These are phyloP conservation scores for Przewalskia tangutica DNA, from an alignment of 257 asterid genomes.

Conservation along the genomic window DNA sequence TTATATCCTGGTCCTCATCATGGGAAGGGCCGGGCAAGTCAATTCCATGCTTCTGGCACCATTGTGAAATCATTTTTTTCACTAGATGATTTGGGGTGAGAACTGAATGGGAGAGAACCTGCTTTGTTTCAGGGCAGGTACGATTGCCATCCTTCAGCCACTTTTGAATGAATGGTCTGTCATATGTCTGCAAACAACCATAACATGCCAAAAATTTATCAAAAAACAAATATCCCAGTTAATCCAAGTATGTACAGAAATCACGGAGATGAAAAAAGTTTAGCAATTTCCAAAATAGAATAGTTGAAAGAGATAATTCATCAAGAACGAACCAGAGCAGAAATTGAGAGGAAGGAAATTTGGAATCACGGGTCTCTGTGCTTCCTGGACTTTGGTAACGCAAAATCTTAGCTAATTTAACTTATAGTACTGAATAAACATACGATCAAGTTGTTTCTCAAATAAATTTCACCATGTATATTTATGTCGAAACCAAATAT, in stretches of 20 bases:
- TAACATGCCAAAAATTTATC: background rate
- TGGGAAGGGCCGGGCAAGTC: constrained; percentile 9
- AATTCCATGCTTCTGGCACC: constrained; percentile 22
- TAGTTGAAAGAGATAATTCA: background rate
- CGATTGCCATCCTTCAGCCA: constrained; percentile 42
- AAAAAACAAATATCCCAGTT: background rate
- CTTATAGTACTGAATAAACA: background rate
- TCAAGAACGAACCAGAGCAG: background rate
- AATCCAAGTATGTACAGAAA: background rate
- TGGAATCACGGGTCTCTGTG: background rate
- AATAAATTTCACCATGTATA: background rate
- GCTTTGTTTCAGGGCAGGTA: constrained; percentile 33
- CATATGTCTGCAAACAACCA: constrained; percentile 37
- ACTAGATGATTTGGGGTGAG: constrained; percentile 38
- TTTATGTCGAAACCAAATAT: background rate
- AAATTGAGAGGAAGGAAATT: background rate
- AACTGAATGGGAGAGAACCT: constrained; percentile 24
- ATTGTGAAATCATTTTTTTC: constrained; percentile 27
- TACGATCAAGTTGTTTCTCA: background rate
- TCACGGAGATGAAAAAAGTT: background rate
- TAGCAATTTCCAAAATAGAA: background rate
- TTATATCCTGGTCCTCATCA: constrained; percentile 4
- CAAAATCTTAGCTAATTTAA: background rate
- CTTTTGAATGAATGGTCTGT: constrained; percentile 23
- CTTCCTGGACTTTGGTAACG: background rate